Evolutionary conservation across 441 rosid genomes (phyloP), one percentile per base, ranked within the genome.

Genomic region (Jatropha multifida): DNA sequence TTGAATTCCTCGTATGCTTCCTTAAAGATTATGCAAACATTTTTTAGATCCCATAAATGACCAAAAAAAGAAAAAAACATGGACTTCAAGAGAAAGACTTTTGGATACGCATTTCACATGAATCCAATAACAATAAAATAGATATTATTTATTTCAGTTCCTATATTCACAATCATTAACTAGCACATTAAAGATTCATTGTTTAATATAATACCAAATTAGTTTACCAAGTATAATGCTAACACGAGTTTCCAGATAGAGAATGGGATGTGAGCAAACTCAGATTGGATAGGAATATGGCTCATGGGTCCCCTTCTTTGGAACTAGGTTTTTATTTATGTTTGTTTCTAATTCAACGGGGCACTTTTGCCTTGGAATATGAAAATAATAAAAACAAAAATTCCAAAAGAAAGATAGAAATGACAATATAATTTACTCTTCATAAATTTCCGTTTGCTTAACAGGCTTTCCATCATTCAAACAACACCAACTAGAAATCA

Each of bases 1-100:
- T 95, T 95, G 86, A 95, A 93, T 81, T 95, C 99, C 92, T 89
- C 95, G 40, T 95, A 95, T 46, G 99, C 96, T 90, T 95, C 99
- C 99, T 92, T 89, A 81, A 90, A 83, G 71, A 87, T 78, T 81
- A 27, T n/a, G 81, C 69, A 83, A 37, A 77, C n/a, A 76, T 76
- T 67, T 68, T 69, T 83, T 78, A 86, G 83, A 76, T 78, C 38
- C 73, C 76, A 58, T 15, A 32, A 62, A 44, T 17, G 18, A 26
- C 56, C 5, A 66, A 18, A 44, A 69, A 5, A 27, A 27, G 32
- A n/a, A 27, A 66, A 52, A 46, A 51, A 23, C 69, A 49, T 10
- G 4, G 49, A 4, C 55, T 12, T 38, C 26, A 55, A 40, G 65
- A 40, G 41, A 69, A 23, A 61, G 7, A 37, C 8, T 60, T 51